These are phyloP conservation scores for Fonsecaea nubica DNA, from an alignment of 2,329 filamentous ascomycete species.

Conservation along the genomic window DNA sequence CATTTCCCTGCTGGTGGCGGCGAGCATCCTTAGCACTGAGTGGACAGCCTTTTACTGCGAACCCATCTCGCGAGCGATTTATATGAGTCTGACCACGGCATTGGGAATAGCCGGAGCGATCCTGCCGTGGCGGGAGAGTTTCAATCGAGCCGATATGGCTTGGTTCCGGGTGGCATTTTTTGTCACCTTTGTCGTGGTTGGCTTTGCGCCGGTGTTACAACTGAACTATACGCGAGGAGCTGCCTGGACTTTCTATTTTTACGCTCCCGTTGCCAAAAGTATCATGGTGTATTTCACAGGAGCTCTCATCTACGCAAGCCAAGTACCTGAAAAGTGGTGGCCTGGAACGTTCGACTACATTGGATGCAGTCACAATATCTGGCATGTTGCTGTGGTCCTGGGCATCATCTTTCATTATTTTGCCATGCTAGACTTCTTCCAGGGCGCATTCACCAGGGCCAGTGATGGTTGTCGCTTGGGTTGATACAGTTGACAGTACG, in stretches of 20 bases:
- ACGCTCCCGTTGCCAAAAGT: slow-evolving; percentile 84
- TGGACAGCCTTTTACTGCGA: slow-evolving; percentile 99
- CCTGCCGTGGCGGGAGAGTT: slow-evolving; percentile 92
- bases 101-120: slow-evolving; percentile 88
- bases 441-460: slow-evolving; percentile 74
- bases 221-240: slow-evolving; percentile 77
- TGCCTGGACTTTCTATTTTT: slow-evolving; percentile 87
- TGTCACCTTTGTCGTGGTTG: slow-evolving; percentile 82
- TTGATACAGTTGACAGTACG: slow-evolving; percentile 4
- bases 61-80: slow-evolving; percentile 80
- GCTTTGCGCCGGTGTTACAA: slow-evolving; percentile 87
- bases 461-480: slow-evolving; percentile 42
- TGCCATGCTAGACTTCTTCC: slow-evolving; percentile 95
- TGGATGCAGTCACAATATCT: slow-evolving; percentile 94
- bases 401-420: slow-evolving; percentile 97
- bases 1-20: slow-evolving; percentile 91
- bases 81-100: slow-evolving; percentile 79
- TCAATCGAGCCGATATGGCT: slow-evolving; percentile 90
- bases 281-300: slow-evolving; percentile 84
- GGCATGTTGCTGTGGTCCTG: slow-evolving; percentile 92
- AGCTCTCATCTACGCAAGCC: slow-evolving; percentile 86
- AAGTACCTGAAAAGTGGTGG: slow-evolving; percentile 89
- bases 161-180: slow-evolving; percentile 94
- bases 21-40: slow-evolving; percentile 96
- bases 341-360: slow-evolving; percentile 95